Evolutionary conservation across 495 filamentous ascomycete species (phyloP), one percentile per base, ranked within the genome.

Genomic region (Aspergillus kassunensis): DNA sequence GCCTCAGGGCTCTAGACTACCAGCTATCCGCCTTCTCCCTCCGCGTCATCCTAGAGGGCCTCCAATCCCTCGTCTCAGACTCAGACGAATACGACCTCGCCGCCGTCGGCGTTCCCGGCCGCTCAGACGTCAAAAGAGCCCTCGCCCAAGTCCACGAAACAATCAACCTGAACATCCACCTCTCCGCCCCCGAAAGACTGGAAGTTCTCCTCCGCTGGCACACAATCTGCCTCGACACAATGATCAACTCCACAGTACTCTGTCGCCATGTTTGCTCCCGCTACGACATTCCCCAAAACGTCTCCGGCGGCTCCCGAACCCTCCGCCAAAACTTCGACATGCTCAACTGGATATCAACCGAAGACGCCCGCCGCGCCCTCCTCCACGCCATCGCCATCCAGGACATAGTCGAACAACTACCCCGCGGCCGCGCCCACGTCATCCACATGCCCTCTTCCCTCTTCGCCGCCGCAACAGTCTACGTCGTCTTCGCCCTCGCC

Each of bases 121-220:
- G 62, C 36, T 66, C 66, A 10, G 72, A 75, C 47, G 57, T 77
- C 1, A 57, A 67, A 7, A 51, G 64, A 33, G 75, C 72, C 9
- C 57, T 78, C 9, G 67, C 63, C n/a, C 71, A 70, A 43, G 59
- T 78, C 5, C 65, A 74, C 40, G 66, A 73, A 20, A 67, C 64
- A 4, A 74, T 75, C 11, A 57, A 66, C 0, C 65, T 67, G 62
- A 69, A 63, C 56, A 64, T 69, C 11, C 61, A 69, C 43, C 66
- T 75, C 25, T 69, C 67, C 2, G 55, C 64, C 0, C 57, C 65
- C 0, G 73, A 78, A 51, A 42, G 69, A 42, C 61, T 74, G 0
- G 73, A 76, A 35, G 60, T 72, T 0, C 63, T 78, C 3, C 54
- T 78, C 3, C 68, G 75, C n/a, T 78, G 75, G 73, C 75, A 78